Evolutionary conservation across 257 asterid species (phyloP).

Genomic region (Buddleja alternifolia): DNA sequence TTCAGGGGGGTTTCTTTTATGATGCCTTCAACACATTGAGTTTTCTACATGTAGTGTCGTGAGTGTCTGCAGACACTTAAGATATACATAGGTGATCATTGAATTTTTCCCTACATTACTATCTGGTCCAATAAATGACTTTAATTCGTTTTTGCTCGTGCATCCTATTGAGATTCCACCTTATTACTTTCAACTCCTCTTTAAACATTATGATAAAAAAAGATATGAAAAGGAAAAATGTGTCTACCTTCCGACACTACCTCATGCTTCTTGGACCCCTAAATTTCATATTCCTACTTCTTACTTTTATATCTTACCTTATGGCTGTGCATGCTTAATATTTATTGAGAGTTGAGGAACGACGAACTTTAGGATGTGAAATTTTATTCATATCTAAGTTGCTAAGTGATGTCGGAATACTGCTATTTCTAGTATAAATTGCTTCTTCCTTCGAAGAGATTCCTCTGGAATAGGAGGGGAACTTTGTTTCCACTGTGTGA

Average conservation of each 20-base stretch:
- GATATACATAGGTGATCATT: constrained; percentile 18
- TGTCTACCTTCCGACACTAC: background rate
- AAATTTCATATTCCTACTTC: constrained; percentile 2
- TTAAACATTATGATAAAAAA: constrained; percentile 13
- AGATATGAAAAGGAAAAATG: background rate
- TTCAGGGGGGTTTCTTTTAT: constrained; percentile 20
- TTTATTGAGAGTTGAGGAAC: constrained; percentile 4
- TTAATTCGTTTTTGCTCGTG: constrained; percentile 1
- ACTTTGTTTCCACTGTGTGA: background rate
- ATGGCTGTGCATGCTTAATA: background rate
- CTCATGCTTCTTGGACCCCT: background rate
- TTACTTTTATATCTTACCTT: background rate
- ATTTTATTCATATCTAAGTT: constrained; percentile 1
- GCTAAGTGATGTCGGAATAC: background rate
- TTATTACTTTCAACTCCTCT: background rate
- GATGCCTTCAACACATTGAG: background rate
- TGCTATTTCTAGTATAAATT: background rate
- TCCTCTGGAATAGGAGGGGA: background rate
- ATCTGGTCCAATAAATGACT: constrained; percentile 7
- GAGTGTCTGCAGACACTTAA: background rate
- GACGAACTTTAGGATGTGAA: background rate
- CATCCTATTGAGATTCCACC: background rate
- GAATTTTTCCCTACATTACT: background rate
- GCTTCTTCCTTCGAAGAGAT: background rate
- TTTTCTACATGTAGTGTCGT: constrained; percentile 14